These are phyloP conservation scores for Gamarada debralockiae DNA, from an alignment of 495 filamentous ascomycete genomes.

Conservation along the genomic window DNA sequence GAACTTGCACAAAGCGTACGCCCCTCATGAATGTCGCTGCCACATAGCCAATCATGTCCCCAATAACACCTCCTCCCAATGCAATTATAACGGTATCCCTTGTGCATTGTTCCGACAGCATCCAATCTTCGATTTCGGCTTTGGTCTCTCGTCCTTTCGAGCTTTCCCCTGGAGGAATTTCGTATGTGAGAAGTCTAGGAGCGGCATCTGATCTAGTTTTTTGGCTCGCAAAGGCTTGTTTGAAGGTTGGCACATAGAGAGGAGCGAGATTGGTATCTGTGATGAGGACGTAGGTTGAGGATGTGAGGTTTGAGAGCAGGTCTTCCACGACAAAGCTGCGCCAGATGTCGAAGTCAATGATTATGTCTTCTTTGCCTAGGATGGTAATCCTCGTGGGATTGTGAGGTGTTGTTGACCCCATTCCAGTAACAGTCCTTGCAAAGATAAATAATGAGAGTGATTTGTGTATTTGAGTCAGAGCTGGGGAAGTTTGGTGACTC, in stretches of 20 bases:
- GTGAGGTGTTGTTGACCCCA: slow-evolving; percentile 17
- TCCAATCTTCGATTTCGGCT: slow-evolving; percentile 95
- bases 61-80: slow-evolving; percentile 95
- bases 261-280: slow-evolving; percentile 90
- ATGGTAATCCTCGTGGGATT: slow-evolving; percentile 46
- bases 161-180: slow-evolving; percentile 86
- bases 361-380: slow-evolving; percentile 67
- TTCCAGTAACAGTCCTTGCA: neutral
- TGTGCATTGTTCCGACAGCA: slow-evolving; percentile 87
- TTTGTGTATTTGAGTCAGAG: too few relatives aligned
- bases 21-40: slow-evolving; percentile 98
- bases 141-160: slow-evolving; percentile 92
- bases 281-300: slow-evolving; percentile 91
- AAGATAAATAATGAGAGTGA: too few relatives aligned
- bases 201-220: slow-evolving; percentile 41
- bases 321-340: slow-evolving; percentile 76
- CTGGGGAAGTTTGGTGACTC: too few relatives aligned
- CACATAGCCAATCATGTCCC: slow-evolving; percentile 95
- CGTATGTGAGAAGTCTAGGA: slow-evolving; percentile 77
- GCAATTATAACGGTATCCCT: slow-evolving; percentile 93
- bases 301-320: slow-evolving; percentile 69
- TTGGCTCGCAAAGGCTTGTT: slow-evolving; percentile 61
- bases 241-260: slow-evolving; percentile 75
- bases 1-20: slow-evolving; percentile 92
- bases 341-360: slow-evolving; percentile 92